Conservation (phyloP, 306 rosid species). For the Lathyrus oleraceus region DNA sequence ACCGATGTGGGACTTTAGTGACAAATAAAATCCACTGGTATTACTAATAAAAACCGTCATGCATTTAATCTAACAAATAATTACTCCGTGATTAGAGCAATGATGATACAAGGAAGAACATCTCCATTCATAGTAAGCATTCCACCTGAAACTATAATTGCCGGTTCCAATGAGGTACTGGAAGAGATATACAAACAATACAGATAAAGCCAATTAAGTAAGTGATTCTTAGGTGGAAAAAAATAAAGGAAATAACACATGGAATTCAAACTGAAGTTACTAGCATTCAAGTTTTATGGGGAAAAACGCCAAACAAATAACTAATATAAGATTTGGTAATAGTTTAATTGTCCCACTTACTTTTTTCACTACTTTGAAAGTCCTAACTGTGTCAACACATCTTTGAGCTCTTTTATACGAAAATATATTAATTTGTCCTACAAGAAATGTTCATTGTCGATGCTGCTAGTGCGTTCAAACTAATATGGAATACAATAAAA, state of each 20-base stretch:
- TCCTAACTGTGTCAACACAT: conserved; percentile 81
- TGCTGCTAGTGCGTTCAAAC: conserved; percentile 90
- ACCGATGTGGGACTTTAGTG: too few relatives aligned
- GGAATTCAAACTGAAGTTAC: conserved; percentile 3
- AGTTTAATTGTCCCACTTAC: conserved; percentile 62
- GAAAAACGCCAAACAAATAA: conserved; percentile 2
- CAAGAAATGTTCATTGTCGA: conserved; percentile 85
- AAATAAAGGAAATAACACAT: conserved; percentile 17
- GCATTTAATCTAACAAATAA: too few relatives aligned
- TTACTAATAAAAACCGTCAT: too few relatives aligned
- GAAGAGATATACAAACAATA: neutral
- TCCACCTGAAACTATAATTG: neutral
- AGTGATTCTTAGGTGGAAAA: neutral
- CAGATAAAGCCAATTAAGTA: conserved; percentile 1
- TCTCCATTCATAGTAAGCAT: too few relatives aligned
- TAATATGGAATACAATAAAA: conserved; percentile 83
- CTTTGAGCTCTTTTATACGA: conserved; percentile 93
- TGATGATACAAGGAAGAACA: too few relatives aligned
- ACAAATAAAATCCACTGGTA: too few relatives aligned
- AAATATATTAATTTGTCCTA: conserved; percentile 81
- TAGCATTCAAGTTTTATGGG: conserved; percentile 1
- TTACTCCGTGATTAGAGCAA: too few relatives aligned
- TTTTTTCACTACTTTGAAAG: conserved; percentile 97
- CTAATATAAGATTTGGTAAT: conserved; percentile 10
- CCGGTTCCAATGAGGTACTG: conserved; percentile 4